Evolutionary conservation across 2,329 filamentous ascomycete genomes (phyloP), one percentile per base, ranked within the genome.

Genomic region (Colletotrichum orchidophilum): DNA sequence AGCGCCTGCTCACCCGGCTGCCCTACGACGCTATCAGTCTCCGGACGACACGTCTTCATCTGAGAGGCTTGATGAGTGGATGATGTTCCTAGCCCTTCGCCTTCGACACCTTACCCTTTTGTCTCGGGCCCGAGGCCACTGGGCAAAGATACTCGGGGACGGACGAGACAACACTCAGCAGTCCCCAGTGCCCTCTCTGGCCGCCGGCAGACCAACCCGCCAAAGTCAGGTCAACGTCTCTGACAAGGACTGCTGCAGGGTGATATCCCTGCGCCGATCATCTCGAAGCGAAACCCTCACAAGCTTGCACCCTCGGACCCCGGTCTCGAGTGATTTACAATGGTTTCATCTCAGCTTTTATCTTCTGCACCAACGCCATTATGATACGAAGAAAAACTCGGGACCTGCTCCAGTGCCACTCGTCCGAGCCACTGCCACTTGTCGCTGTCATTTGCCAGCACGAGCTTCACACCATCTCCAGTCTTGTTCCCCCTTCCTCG

Each of bases 361-460:
- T 55, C 60, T 24, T 72, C 55, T 71, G 54, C 66, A 61, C 60
- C 53, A 61, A 72, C 26, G 60, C 54, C 53, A 54, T 63, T 26
- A 57, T 66, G 66, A 72, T 66, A 72, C 70, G 70, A 59, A 58
- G 15, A 63, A 60, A 60, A 50, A 62, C 68, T 71, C 50, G 63
- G 57, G 57, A 57, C 57, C 50, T 58, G 33, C 59, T 60, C 64
- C 64, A 63, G 53, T 53, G 59, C 64, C 64, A 52, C 70, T 70
- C 49, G 31, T 26, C 60, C 24, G 27, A 64, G 60, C 66, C 59
- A 27, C 46, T 70, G 60, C 60, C 70, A 70, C 54, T 49, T 64
- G 79, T 82, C 53, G 64, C 58, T 71, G 69, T 69, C 64, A 63
- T 69, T 69, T 71, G 64, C 64, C 69, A 63, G 64, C 68, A 57